Base-by-base conservation (phyloP, 805 yeast genomes). In the Candida sonorensis region DNA sequence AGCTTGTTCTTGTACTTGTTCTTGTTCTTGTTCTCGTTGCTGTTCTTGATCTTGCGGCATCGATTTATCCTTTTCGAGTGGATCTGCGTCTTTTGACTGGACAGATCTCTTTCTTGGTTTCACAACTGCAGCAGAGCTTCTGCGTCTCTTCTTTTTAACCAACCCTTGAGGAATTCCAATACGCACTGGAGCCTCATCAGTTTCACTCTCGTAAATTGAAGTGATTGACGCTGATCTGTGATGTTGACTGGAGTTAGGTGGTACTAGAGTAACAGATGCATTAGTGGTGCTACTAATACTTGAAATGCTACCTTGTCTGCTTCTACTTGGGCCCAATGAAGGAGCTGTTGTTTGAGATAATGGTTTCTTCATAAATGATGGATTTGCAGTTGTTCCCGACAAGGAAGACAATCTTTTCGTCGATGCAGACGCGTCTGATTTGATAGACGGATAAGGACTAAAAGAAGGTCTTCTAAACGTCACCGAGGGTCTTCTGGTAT, bases 111-210 rank as follows among this genome's bases (percentile, higher is more conserved):
- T 26, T 25, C 27, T 25, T 14, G 24, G 29, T 11, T 15, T 28
- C 12, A 33, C 12, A 2, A 34, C 18, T 25, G 49, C 36, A 1
- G 50, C 49, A 16, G 61, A 50, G 31, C 71, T 59, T 44, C 69
- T 64, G 36, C 62, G 64, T 30, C 56, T 36, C 24, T 33, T 42
- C 12, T 30, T 37, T n/a, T 30, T 27, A 11, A 29, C 26, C 10
- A 20, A 23, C 6, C 29, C 17, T 9, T 35, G 31, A 7, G 47
- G 41, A 10, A 41, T 36, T 11, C 44, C 38, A 20, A 38, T 41
- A 14, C 27, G 30, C 15, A 24, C 28, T 8, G 44, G 41, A 7
- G 15, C 10, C 4, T 34, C 36, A 5, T 34, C 36, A 16, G n/a
- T 21, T 22, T 35, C 44, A 28, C 23, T 26, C 15, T 34, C 39